Percentiles rank a stretch among this genome's conserved stretches.
phyloP scores from a whole-genome alignment of 495 filamentous ascomycete species.

The Trichocladium uniseriatum region DNA sequence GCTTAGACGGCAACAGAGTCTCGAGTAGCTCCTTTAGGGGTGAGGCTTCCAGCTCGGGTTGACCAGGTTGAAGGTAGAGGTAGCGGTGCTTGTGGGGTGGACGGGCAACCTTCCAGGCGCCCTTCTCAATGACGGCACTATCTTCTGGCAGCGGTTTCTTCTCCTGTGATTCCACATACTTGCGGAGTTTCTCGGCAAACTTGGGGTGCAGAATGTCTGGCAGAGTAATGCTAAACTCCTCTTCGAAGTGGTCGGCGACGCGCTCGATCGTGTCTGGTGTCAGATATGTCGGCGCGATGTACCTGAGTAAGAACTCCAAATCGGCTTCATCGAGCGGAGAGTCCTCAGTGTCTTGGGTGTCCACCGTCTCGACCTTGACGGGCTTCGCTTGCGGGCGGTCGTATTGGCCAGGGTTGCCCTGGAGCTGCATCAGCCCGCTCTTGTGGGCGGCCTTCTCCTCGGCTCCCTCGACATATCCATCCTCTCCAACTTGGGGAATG shows the following conservation, averaged over 20 bases:
- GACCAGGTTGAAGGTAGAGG: constrained; percentile 58
- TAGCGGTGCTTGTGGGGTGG: constrained; percentile 96
- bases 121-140: constrained; percentile 50
- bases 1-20: constrained; percentile 66
- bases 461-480: constrained; percentile 81
- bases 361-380: constrained; percentile 38
- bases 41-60: constrained; percentile 23
- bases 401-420: constrained; percentile 80
- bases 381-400: constrained; percentile 66
- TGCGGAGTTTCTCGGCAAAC: constrained; percentile 58
- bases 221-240: constrained; percentile 72
- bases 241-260: constrained; percentile 66
- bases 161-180: constrained; percentile 60
- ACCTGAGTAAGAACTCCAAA: constrained; percentile 78
- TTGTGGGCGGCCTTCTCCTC: constrained; percentile 80
- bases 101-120: constrained; percentile 63
- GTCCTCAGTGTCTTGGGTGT: constrained; percentile 40
- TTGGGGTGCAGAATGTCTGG: constrained; percentile 66
- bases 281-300: constrained; percentile 82
- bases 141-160: constrained; percentile 34
- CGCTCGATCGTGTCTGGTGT: constrained; percentile 86
- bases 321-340: constrained; percentile 57
- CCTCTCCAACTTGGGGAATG: constrained; percentile 90
- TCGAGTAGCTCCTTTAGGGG: constrained; percentile 70
- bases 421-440: constrained; percentile 82